A percentile compares a stretch with the other conserved stretches of the same genome.
Evolutionary conservation across 805 yeast genomes (phyloP).

Genomic region (Myxozyma melibiosi): DNA sequence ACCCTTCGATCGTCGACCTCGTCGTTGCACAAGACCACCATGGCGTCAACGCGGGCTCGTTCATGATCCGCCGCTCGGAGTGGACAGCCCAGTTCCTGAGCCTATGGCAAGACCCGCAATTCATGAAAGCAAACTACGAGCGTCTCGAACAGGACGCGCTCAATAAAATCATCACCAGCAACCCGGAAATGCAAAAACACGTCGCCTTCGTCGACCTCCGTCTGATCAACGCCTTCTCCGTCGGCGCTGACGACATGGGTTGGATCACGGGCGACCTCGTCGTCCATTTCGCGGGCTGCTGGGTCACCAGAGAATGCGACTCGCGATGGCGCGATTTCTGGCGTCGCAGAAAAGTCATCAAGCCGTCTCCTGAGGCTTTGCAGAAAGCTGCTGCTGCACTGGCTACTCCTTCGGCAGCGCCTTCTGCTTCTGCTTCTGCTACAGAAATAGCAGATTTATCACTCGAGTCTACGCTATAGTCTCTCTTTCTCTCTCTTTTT

Average conservation of each 20-base stretch:
- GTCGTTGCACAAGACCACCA: slow-evolving; percentile 86
- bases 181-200: slow-evolving; percentile 29
- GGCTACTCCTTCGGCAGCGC: no score
- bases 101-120: slow-evolving; percentile 85
- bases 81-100: slow-evolving; percentile 76
- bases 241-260: slow-evolving; percentile 28
- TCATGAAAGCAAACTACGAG: slow-evolving; percentile 82
- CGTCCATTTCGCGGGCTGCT: slow-evolving; percentile 36
- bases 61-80: slow-evolving; percentile 64
- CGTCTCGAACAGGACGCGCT: slow-evolving; percentile 85
- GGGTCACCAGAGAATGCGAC: slow-evolving; percentile 31
- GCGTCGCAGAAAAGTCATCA: slow-evolving; percentile 14
- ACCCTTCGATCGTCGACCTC: slow-evolving; percentile 51
- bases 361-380: not conserved
- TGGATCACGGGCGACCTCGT: slow-evolving; percentile 31
- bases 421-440: no score
- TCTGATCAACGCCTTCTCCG: slow-evolving; percentile 29
- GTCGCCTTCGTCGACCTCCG: slow-evolving; percentile 32
- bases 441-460: no score
- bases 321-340: slow-evolving; percentile 27
- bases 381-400: no score
- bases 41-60: slow-evolving; percentile 82
- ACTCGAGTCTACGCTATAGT: no score
- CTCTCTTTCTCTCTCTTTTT: no score
- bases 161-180: slow-evolving; percentile 52